Evolutionary conservation across 176 grass and related monocot species (phyloP).

Genomic region (Paspalum vaginatum): DNA sequence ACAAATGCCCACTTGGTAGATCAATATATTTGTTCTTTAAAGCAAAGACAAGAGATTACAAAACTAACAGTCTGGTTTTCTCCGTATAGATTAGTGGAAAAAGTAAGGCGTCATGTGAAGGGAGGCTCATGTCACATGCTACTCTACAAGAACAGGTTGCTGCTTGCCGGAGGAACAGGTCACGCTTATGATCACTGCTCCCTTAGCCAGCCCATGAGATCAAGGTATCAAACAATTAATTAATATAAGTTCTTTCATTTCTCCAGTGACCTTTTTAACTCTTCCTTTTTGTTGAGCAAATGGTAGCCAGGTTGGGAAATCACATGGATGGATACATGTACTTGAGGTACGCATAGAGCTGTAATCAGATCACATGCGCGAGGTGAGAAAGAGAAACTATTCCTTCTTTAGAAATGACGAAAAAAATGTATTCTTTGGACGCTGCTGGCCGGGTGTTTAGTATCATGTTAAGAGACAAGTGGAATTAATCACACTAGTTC

Average conservation of each 20-base stretch:
- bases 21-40: conserved; percentile 51
- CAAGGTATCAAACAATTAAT: conserved; percentile 28
- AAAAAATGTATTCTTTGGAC: conserved; percentile 24
- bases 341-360: conserved; percentile 26
- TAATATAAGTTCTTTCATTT: neutral
- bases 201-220: conserved; percentile 37
- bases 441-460: conserved; percentile 23
- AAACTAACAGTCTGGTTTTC: conserved; percentile 48
- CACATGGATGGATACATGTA: conserved; percentile 53
- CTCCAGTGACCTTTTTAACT: conserved; percentile 28
- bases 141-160: conserved; percentile 64
- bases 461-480: conserved; percentile 30
- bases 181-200: conserved; percentile 33
- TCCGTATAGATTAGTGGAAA: conserved; percentile 38
- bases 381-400: neutral
- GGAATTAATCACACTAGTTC: neutral
- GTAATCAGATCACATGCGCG: conserved; percentile 39
- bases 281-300: conserved; percentile 40
- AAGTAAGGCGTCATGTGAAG: conserved; percentile 64
- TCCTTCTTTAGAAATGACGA: conserved; percentile 25
- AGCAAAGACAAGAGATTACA: conserved; percentile 56
- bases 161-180: conserved; percentile 62
- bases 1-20: conserved; percentile 37
- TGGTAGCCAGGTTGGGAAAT: conserved; percentile 57
- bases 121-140: conserved; percentile 53